A percentile compares a stretch with the other conserved stretches of the same genome.
These are phyloP conservation scores for Solanum pinnatisectum DNA, from an alignment of 257 asterid genomes.

Conservation along the genomic window DNA sequence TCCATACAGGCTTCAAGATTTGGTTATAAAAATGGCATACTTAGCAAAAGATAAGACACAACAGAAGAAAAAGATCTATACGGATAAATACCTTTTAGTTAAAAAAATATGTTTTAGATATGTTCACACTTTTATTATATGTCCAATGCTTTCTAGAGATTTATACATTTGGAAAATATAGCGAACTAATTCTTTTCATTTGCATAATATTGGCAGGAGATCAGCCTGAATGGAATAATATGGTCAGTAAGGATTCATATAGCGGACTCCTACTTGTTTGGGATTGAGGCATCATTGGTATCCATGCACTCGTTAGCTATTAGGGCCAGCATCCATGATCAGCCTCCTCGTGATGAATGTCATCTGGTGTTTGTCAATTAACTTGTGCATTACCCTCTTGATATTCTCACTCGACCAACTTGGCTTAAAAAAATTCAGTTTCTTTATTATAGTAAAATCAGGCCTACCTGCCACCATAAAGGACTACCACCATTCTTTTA, in stretches of 20 bases:
- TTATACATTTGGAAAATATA: neutral
- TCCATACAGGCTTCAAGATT: neutral
- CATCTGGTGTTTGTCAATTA: neutral
- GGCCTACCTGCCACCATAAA: neutral
- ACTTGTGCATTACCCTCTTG: neutral
- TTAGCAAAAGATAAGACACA: neutral
- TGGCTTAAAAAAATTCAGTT: neutral
- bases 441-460: neutral
- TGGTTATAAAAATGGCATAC: neutral
- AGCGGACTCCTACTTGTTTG: neutral
- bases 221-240: neutral
- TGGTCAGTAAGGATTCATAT: neutral
- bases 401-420: neutral
- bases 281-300: neutral
- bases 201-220: neutral
- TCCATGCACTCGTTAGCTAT: neutral
- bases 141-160: neutral
- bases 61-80: neutral
- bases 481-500: neutral
- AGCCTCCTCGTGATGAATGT: neutral
- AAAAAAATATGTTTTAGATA: too few relatives aligned
- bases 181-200: neutral
- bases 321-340: neutral
- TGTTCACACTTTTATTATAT: neutral
- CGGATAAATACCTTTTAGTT: neutral